Evolutionary conservation across 208 protist genomes (phyloP), one percentile per base, ranked within the genome.

Genomic region (Strigomonas galati): DNA sequence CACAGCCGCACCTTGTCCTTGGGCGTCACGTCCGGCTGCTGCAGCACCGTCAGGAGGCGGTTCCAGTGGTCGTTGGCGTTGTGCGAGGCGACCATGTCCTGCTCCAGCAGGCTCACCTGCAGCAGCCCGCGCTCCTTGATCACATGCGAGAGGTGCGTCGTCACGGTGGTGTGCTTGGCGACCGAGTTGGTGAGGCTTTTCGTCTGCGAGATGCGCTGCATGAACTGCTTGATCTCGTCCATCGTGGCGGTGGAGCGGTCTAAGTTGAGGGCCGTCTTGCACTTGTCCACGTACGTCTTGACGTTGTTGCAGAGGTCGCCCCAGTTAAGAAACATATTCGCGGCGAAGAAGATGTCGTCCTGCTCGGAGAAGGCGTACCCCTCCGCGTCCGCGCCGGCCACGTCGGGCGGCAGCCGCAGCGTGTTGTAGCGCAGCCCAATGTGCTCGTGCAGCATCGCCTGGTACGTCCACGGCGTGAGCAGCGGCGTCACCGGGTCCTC

Each of bases 371-470:
- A 90, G 43, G 92, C 89, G 71, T 93, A 91, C 24, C 85, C 87
- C 40, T 89, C 86, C 52, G 78, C 57, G 60, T 78, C 71, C 6
- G 72, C 71, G n/a, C 73, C 79, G 24, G 63, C 49, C 7, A 78
- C 79, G 15, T 81, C 65, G 2, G 71, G 44, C 15, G 85, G 84
- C 24, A 95, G 74, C 23, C 72, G 79, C 30, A 95, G 69, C 46
- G 90, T 81, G 64, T 99, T 98, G 69, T 99, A 95, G 4, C 76
- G 21, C 46, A 99, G 94, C 5, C 90, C 91, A 19, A 99, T 63
- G 64, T 98, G 78, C 73, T 99, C 98, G 78, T 99, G 98, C 46
- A 99, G 81, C 98, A 99, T 99, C 17, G 98, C 95, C 82, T 99
- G 97, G 78, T 99, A 99, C n/a, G 97, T 99, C 98, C 98, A 99